Evolutionary conservation across 2,329 filamentous ascomycete species (phyloP), one percentile per base, ranked within the genome.

Genomic region (Cladosporium sp.): DNA sequence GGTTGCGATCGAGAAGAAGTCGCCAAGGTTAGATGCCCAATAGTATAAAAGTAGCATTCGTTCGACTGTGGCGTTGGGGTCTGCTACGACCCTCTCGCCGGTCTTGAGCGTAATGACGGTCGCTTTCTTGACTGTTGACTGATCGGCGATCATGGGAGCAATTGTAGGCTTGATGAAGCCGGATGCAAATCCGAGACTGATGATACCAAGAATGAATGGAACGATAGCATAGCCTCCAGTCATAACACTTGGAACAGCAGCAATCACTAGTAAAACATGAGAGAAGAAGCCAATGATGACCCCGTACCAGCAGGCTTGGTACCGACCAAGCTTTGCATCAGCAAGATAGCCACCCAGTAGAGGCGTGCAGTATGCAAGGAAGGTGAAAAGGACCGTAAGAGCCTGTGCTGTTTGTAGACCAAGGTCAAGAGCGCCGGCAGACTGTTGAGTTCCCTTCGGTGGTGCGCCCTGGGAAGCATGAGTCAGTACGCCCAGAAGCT

Each of bases 141-240:
- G 74, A 55, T 77, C 74, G 13, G 73, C 70, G 16, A 77, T 68
- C 16, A 72, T 61, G 1, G 74, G 74, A 5, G 69, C 71, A 40
- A 91, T 84, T 63, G 90, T 91, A 58, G 85, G 81, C 74, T 91
- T 91, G 80, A 90, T 89, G 61, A 87, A 83, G 56, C 86, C 86
- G 1, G 85, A 86, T 9, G 22, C 86, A 19, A 87, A 66, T 3
- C 61, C 64, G n/a, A 66, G 56, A 10, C 65, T 46, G 48, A 66
- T 59, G 4, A 89, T 72, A 1, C 85, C 85, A 58, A 83, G 75
- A 84, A 89, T 85, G 44, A 62, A 62, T 5, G 60, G 60, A 9
- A 56, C 58, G 34, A 56, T 49, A 11, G 55, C 60, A 35, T 60
- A 55, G 4, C 57, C 57, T 35, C 52, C 57, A 11, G 58, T 53